Base-by-base conservation (phyloP, 1,139 yeast species). In the Nadsonia commutata region DNA sequence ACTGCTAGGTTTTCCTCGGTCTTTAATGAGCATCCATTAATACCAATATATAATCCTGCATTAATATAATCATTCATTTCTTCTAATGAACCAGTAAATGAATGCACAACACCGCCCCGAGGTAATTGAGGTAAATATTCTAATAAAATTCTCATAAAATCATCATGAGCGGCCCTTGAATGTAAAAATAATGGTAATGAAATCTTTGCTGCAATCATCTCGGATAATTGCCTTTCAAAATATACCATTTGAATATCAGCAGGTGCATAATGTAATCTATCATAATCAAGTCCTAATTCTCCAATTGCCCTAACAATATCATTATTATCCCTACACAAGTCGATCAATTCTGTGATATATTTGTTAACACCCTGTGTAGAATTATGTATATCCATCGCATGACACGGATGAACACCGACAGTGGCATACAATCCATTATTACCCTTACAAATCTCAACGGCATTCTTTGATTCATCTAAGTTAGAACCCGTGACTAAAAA, bases 401-500 rank as follows among this genome's bases (percentile, higher is more conserved):
- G 67, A 60, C 97, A 88, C 1, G 98, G 98, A 62, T 90, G 98
- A 1, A 88, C 94, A 9, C 98, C 98, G 1, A 79, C 90, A 0
- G 98, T 90, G 16, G 83, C 75, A 49, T 65, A 40, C 58, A 64
- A 50, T 48, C 68, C 73, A 4, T 62, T 51, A 42, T 56, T 52
- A 33, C 45, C 46, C 33, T 58, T 52, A 18, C 73, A 70, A 31
- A 78, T 50, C 17, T 65, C 65, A 3, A 76, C 52, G 0, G 79
- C 73, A 20, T 61, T 56, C 27, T 52, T 49, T 18, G 90, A 75
- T 55, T 88, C 96, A 7, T 60, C 54, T 9, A 86, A 65, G 2
- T 81, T 75, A 0, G 94, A 79, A 0, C 96, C 95, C 0, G 98
- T 90, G 17, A 90, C 70, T 41, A 90, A 68, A 70, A 85, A 75